Evolutionary conservation across 2,329 filamentous ascomycete genomes (phyloP), one percentile per base, ranked within the genome.

Genomic region (Aspergillus thermomutatus): DNA sequence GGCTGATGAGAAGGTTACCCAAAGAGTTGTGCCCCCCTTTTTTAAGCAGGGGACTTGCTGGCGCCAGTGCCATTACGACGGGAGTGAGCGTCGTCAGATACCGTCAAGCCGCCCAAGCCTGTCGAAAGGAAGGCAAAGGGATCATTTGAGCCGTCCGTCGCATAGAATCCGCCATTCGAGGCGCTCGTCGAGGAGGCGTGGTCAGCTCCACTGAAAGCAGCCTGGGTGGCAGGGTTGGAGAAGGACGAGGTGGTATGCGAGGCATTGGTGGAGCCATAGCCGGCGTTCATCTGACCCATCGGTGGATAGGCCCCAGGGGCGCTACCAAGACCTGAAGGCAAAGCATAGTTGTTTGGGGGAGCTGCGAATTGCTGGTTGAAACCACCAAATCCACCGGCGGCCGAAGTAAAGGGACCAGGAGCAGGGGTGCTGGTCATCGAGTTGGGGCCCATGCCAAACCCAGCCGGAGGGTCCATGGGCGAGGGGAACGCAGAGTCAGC

Each of bases 401-500:
- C 85, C 54, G 88, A 87, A 53, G 88, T 83, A 66, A 91, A 92
- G 1, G 87, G 86, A 25, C 85, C 91, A 11, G 90, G 90, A 9
- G 89, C 91, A 26, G 90, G 88, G 31, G 86, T 92, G 62, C 89
- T 91, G 52, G 85, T 85, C 86, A 97, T 95, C n/a, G 90, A 92
- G 54, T 86, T 89, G 57, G 91, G 90, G 53, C 87, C 89, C 89
- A 95, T 94, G 66, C 87, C 86, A 70, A 93, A 96, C 70, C 86
- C 87, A 28, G 90, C 89, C 1, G 89, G 85, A 50, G 89, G 87
- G 60, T 96, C 92, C 89, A 97, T 96, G 21, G 90, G 88, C 10
- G 91, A 92, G 14, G 91, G 89, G 77, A 94, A 96, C 46, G 90
- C 91, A 41, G 92, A 93, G 74, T 97, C 94, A 28, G 93, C 93